Conservation (phyloP, 2,329 filamentous ascomycete species). For the Cladosporium sp. region DNA sequence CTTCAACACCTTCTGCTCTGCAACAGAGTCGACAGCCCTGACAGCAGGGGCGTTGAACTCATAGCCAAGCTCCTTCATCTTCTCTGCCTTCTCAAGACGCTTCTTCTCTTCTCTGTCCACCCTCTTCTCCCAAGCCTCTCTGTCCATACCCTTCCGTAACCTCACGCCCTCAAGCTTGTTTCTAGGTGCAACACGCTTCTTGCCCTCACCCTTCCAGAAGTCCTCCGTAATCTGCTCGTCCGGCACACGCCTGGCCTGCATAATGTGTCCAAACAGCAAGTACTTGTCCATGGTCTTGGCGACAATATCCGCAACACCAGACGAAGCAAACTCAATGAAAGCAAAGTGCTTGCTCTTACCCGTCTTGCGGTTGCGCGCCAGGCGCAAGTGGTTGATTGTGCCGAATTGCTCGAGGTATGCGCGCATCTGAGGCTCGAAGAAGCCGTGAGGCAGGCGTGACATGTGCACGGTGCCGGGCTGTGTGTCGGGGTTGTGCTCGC, state of each 20-base stretch:
- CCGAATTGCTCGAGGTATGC: slow-evolving; percentile 95
- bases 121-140: slow-evolving; percentile 74
- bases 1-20: slow-evolving; percentile 43
- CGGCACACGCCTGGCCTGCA: slow-evolving; percentile 79
- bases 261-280: slow-evolving; percentile 86
- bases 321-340: slow-evolving; percentile 79
- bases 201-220: slow-evolving; percentile 86
- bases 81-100: slow-evolving; percentile 64
- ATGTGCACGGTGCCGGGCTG: slow-evolving; percentile 81
- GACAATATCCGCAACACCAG: slow-evolving; percentile 83
- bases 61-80: slow-evolving; percentile 77
- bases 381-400: slow-evolving; percentile 68
- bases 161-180: slow-evolving; percentile 77
- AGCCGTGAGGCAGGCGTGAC: slow-evolving; percentile 86
- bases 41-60: slow-evolving; percentile 71
- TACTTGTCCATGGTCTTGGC: slow-evolving; percentile 98
- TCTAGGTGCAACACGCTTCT: slow-evolving; percentile 78
- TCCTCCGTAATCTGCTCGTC: slow-evolving; percentile 72
- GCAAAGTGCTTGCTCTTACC: slow-evolving; percentile 90
- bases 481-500: slow-evolving; percentile 45
- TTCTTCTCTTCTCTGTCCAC: slow-evolving; percentile 69
- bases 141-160: slow-evolving; percentile 67
- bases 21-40: slow-evolving; percentile 55
- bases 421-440: slow-evolving; percentile 95
- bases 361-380: slow-evolving; percentile 89